phyloP scores from a whole-genome alignment of 768 basidiomycete genomes.

The Guyanaporus albipodus region DNA sequence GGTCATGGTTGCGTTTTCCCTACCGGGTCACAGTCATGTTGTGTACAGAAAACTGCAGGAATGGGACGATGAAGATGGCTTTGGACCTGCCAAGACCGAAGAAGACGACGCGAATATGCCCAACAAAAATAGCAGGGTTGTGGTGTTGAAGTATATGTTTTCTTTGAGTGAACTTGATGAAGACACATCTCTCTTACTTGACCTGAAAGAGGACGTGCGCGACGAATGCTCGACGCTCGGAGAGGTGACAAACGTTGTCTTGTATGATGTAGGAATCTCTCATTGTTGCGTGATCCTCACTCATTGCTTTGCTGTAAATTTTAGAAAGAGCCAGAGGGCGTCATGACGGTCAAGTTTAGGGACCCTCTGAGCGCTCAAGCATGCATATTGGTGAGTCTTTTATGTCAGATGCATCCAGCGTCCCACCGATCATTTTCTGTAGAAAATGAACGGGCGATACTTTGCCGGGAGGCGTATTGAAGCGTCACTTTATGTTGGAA shows the following conservation, averaged over 20 bases:
- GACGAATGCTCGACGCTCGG: slow-evolving; percentile 89
- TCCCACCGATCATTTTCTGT: not conserved
- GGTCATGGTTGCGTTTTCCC: not conserved
- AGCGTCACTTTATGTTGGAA: slow-evolving; percentile 78
- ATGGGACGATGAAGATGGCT: slow-evolving; percentile 94
- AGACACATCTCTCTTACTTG: slow-evolving; percentile 80
- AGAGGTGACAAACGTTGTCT: slow-evolving; percentile 90
- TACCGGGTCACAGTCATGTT: not conserved
- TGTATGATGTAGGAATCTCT: slow-evolving; percentile 79
- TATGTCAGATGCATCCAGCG: not conserved
- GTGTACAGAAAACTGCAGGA: slow-evolving; percentile 76
- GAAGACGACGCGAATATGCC: slow-evolving; percentile 44
- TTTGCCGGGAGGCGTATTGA: slow-evolving; percentile 82
- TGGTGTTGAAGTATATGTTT: slow-evolving; percentile 96
- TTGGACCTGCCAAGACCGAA: slow-evolving; percentile 64
- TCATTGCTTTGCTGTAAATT: slow-evolving; percentile 3
- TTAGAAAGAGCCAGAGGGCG: slow-evolving; percentile 87
- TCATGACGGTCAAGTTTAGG: slow-evolving; percentile 96
- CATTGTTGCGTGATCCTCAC: not conserved
- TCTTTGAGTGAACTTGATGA: slow-evolving; percentile 79
- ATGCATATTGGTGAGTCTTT: slow-evolving; percentile 68
- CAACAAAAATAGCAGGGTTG: slow-evolving; percentile 69
- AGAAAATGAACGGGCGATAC: slow-evolving; percentile 95
- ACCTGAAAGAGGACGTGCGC: slow-evolving; percentile 94
- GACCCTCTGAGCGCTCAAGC: slow-evolving; percentile 92